phyloP scores from a whole-genome alignment of 2,329 filamentous ascomycete genomes.

The Penicillium vulpinum region DNA sequence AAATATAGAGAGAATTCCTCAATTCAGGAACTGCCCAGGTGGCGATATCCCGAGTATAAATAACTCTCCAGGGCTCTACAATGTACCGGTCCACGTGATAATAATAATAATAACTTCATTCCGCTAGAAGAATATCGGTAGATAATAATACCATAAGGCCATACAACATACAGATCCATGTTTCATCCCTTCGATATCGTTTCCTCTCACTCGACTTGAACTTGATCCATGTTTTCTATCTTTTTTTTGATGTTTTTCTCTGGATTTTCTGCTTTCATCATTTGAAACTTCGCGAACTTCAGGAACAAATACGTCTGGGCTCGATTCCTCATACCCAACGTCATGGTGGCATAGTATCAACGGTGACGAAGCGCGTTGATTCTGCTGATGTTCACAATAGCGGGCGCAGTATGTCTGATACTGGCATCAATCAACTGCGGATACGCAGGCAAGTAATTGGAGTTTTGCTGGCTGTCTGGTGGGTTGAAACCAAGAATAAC shows the following conservation, averaged over 20 bases:
- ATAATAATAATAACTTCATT: not conserved
- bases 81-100: not conserved
- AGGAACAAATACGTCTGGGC: not conserved
- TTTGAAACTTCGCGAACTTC: not conserved
- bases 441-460: not conserved
- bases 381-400: constrained; percentile 2
- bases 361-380: not conserved
- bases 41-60: not conserved
- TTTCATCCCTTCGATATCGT: not conserved
- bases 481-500: not conserved
- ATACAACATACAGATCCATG: not conserved
- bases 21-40: not conserved
- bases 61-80: not conserved
- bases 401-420: not conserved
- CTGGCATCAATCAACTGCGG: not conserved
- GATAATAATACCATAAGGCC: not conserved
- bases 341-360: not conserved
- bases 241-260: not conserved
- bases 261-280: not conserved
- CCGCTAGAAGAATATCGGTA: not conserved
- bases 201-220: not conserved
- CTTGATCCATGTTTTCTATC: not conserved
- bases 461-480: not conserved
- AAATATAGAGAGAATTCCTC: not conserved
- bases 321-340: not conserved